Evolutionary conservation across 1,139 yeast genomes (phyloP).

Genomic region (Blastobotrys proliferans): DNA sequence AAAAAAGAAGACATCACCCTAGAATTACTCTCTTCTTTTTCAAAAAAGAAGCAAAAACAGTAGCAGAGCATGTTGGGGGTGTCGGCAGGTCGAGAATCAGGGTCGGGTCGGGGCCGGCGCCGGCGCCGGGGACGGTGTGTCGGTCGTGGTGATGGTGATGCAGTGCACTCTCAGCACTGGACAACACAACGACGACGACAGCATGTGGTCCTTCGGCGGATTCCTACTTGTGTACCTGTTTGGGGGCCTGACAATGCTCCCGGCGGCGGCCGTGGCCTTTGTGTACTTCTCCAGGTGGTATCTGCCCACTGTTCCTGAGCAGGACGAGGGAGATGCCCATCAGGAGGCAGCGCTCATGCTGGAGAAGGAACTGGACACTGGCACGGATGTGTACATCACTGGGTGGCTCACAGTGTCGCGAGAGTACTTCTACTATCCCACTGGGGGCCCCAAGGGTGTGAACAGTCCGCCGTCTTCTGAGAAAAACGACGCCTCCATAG

Average conservation of each 20-base stretch:
- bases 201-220: constrained; percentile 4
- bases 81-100: too few species aligned
- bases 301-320: constrained; percentile 35
- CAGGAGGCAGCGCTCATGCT: constrained; percentile 10
- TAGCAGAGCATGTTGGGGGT: too few species aligned
- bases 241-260: constrained; percentile 81
- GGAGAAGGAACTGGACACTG: constrained; percentile 55
- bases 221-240: constrained; percentile 41
- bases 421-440: constrained; percentile 54
- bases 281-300: constrained; percentile 32
- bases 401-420: constrained; percentile 87
- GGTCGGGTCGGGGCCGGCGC: too few species aligned
- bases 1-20: too few species aligned
- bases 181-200: not conserved
- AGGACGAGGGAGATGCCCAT: constrained; percentile 20
- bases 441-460: constrained; percentile 30
- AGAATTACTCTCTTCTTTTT: too few species aligned
- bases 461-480: constrained; percentile 30
- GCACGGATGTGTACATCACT: constrained; percentile 59
- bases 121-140: too few species aligned
- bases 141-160: too few species aligned
- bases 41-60: too few species aligned
- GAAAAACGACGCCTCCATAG: constrained; percentile 29
- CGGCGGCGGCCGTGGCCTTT: constrained; percentile 43
- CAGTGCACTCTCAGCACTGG: too few species aligned